phyloP scores from a whole-genome alignment of 192 early-diverging fungal species.

The Spizellomyces punctatus region DNA sequence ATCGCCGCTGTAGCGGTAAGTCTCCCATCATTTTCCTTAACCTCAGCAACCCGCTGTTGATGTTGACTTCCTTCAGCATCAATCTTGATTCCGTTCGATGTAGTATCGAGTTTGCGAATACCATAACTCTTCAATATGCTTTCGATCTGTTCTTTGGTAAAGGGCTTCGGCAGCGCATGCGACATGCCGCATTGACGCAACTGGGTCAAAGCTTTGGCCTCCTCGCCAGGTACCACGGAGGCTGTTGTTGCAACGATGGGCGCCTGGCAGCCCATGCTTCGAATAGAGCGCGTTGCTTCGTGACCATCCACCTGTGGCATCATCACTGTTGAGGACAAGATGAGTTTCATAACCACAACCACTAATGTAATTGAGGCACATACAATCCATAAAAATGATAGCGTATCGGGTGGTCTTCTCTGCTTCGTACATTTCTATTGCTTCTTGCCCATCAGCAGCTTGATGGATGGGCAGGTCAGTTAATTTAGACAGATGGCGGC shows the following conservation, averaged over 20 bases:
- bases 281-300: no score
- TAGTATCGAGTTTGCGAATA: neutral
- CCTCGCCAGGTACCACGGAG: no score
- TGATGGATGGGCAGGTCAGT: conserved; percentile 16
- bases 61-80: no score
- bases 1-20: no score
- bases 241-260: no score
- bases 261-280: no score
- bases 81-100: neutral
- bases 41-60: no score
- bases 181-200: conserved; percentile 6
- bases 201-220: no score
- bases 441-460: conserved; percentile 31
- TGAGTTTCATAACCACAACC: conserved; percentile 18
- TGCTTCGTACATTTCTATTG: conserved; percentile 8
- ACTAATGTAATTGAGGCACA: conserved; percentile 4
- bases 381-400: conserved; percentile 30
- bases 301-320: no score
- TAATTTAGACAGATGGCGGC: conserved; percentile 8
- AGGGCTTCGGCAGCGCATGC: conserved; percentile 23
- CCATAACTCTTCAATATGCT: neutral
- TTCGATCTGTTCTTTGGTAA: conserved; percentile 21
- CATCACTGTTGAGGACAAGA: neutral
- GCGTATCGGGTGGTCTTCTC: conserved; percentile 1
- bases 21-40: no score